Base-by-base conservation (phyloP, 2,329 filamentous ascomycete species). In the Lachnellula hyalina region DNA sequence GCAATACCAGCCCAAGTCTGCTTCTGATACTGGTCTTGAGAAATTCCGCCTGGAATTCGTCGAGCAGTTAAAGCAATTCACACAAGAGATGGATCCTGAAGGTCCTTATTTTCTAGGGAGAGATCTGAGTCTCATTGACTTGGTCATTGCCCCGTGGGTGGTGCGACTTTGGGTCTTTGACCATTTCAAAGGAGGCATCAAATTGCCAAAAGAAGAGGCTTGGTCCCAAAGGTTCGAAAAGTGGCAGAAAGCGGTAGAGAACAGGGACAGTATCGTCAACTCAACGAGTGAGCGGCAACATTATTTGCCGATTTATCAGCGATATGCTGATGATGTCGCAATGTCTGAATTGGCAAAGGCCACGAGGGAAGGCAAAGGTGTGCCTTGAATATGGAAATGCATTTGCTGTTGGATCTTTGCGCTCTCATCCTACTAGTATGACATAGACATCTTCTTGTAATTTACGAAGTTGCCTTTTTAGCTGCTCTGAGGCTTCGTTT, bases 131-230 rank as follows among this genome's bases (percentile, higher is more conserved):
- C 71, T 91, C 19, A 81, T 90, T 14, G 89, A 93, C 68, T 74
- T 90, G 23, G 79, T 83, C 58, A 72, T 91, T 3, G 87, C 84
- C 38, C 88, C 88, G 0, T 92, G 87, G 87, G 83, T 84, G 0
- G 79, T 84, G 63, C 76, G 88, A 14, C 67, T 90, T 19, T 92
- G 87, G 75, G 73, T 90, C 5, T 85, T 92, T 61, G 86, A 92
- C 62, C 78, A 89, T 59, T 92, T 86, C 67, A 92, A 92, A 66
- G 79, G 79, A 0, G 80, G 81, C 0, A 60, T 76, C 2, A 77
- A 75, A 0, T 72, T 82, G 23, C 75, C 77, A 2, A 49, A 60
- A 8, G 81, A 82, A 51, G 68, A 68, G 36, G 66, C 78, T 2
- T 91, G 86, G 88, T 70, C 64, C 42, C 17, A 54, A 9, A 74